Base-by-base conservation (phyloP, 2,329 filamentous ascomycete genomes). In the Penicillium hesseltinei region DNA sequence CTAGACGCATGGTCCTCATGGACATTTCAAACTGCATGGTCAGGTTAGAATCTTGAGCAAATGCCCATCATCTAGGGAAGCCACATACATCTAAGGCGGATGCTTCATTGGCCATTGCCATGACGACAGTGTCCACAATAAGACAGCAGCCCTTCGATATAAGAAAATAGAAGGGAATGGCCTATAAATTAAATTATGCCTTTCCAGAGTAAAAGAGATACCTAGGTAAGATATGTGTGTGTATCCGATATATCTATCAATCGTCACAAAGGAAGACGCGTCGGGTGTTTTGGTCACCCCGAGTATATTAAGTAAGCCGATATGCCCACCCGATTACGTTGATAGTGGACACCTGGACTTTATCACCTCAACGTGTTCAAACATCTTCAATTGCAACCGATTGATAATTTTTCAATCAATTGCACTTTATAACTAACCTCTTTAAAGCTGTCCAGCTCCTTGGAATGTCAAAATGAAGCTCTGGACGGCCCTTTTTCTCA, bases 1-100 rank as follows among this genome's bases (percentile, higher is more conserved):
- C 90, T 52, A 92, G 81, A 17, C 71, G 73, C 42, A 80, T 73
- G 46, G 80, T 83, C 55, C 78, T 77, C 46, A 86, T 75, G 40
- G 81, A 77, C 69, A 82, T 77, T 63, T 81, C 74, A 54, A 55
- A 70, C 71, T 71, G 45, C 7, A 42, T 29, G 17, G 48, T 33
- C 45, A 29, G 57, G 52, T 58, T 36, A 58, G 57, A 51, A 46
- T 21, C n/a, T 53, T 44, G 27, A 9, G 19, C 3, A 35, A 47
- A 33, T 42, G 13, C 44, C 33, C 40, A n/a, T 29, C 15, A 31
- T 13, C 2, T 23, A 33, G 44, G 19, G 40, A 15, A 42, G 17
- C 43, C 36, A 66, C 65, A 59, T 66, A 70, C 70, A 61, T 72
- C 71, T 35, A 64, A 59, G 21, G n/a, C n/a, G n/a, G 56, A 54